Evolutionary conservation across 306 rosid species (phyloP).

Genomic region (Cyclanthera cordifolia): DNA sequence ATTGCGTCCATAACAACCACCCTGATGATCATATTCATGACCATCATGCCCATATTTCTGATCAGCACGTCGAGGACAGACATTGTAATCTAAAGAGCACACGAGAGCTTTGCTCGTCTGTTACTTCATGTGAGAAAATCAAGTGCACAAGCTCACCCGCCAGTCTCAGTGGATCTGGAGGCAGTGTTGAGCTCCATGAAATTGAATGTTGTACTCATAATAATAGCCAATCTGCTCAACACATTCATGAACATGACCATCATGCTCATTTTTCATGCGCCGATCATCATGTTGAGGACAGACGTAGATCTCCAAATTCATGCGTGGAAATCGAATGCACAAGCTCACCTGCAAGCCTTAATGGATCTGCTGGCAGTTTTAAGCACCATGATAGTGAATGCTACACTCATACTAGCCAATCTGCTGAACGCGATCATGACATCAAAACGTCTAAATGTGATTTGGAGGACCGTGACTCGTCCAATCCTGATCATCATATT

Average conservation of each 20-base stretch:
- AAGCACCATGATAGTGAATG: conserved; percentile 12
- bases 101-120: background rate
- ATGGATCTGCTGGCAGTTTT: conserved; percentile 19
- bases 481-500: background rate
- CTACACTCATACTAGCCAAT: background rate
- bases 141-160: background rate
- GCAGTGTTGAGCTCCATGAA: conserved; percentile 16
- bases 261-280: background rate
- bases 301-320: conserved; percentile 2
- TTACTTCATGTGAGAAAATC: conserved; percentile 3
- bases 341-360: conserved; percentile 4
- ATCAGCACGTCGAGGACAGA: background rate
- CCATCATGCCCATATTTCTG: background rate
- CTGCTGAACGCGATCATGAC: conserved; percentile 1
- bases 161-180: conserved; percentile 19
- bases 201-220: background rate
- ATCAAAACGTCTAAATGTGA: background rate
- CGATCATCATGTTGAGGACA: background rate
- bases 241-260: conserved; percentile 4
- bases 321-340: conserved; percentile 5
- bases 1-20: background rate
- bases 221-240: conserved; percentile 1
- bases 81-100: background rate
- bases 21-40: background rate
- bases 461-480: background rate